Conservation (phyloP, 257 asterid genomes). For the Pogostemon cablin region DNA sequence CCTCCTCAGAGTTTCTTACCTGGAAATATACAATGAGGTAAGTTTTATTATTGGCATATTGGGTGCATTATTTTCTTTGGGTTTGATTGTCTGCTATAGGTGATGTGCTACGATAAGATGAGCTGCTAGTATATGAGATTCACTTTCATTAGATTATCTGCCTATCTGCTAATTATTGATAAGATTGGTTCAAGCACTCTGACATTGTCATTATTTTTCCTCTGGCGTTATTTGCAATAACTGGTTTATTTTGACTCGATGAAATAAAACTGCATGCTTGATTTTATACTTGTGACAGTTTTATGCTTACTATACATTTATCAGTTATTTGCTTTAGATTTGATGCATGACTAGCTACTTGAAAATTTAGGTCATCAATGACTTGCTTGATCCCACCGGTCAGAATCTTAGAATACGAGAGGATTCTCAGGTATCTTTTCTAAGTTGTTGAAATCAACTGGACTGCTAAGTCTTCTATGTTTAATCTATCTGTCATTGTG, state of each 20-base stretch:
- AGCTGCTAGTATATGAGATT: slow-evolving; percentile 15
- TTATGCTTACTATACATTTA: slow-evolving; percentile 2
- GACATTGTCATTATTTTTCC: not conserved
- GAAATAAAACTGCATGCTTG: slow-evolving; percentile 1
- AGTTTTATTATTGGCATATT: slow-evolving; percentile 33
- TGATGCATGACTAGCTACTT: slow-evolving; percentile 26
- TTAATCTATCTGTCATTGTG: slow-evolving; percentile 5
- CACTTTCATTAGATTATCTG: slow-evolving; percentile 21
- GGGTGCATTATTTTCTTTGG: slow-evolving; percentile 19
- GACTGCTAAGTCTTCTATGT: not conserved
- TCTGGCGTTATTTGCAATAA: slow-evolving; percentile 18
- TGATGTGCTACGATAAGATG: slow-evolving; percentile 2
- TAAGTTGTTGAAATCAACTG: slow-evolving; percentile 28
- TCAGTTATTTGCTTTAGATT: slow-evolving; percentile 23
- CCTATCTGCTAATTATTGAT: slow-evolving; percentile 20
- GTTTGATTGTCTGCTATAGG: slow-evolving; percentile 22
- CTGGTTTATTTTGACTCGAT: slow-evolving; percentile 28
- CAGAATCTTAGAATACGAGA: slow-evolving; percentile 84
- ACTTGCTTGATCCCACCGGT: slow-evolving; percentile 83
- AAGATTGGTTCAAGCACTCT: slow-evolving; percentile 6
- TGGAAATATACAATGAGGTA: slow-evolving; percentile 90
- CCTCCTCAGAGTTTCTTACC: slow-evolving; percentile 84
- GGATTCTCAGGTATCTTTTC: slow-evolving; percentile 64
- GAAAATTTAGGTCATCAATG: slow-evolving; percentile 77
- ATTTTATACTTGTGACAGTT: slow-evolving; percentile 12